These are phyloP conservation scores for Saraca asoca DNA, from an alignment of 331 rosid species.

Conservation along the genomic window DNA sequence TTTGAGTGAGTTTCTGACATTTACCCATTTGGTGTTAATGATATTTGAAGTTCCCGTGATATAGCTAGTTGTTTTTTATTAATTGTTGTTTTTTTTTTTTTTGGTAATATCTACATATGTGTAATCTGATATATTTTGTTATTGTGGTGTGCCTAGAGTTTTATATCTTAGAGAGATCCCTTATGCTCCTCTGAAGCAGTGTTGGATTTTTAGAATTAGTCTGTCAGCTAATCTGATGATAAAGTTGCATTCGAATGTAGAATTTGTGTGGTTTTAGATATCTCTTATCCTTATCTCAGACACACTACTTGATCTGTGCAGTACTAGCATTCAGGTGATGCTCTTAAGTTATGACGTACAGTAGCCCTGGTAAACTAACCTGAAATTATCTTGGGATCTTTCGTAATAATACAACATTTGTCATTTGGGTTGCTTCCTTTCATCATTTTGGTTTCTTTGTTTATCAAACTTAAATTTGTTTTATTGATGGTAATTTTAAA, in stretches of 20 bases:
- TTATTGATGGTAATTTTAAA: constrained; percentile 15
- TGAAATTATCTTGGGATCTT: constrained; percentile 8
- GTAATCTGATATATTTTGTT: constrained; percentile 9
- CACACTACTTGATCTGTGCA: background rate
- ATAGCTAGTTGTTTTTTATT: background rate
- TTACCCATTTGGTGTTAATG: constrained; percentile 27
- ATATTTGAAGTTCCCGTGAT: constrained; percentile 26
- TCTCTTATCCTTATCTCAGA: constrained; percentile 14
- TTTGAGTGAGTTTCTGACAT: constrained; percentile 29
- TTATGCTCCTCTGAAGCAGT: background rate
- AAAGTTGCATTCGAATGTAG: background rate
- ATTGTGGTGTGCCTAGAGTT: background rate
- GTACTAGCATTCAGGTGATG: constrained; percentile 14
- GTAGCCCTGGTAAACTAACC: background rate
- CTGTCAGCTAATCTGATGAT: background rate
- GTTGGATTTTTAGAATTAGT: constrained; percentile 17
- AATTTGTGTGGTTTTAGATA: constrained; percentile 10
- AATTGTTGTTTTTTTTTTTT: too few relatives aligned
- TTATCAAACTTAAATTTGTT: constrained; percentile 19
- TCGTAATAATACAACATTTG: constrained; percentile 10
- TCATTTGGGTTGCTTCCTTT: constrained; percentile 30
- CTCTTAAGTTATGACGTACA: constrained; percentile 1
- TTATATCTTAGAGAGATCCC: background rate
- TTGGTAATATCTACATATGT: background rate
- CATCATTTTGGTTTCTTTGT: constrained; percentile 18